A percentile compares a stretch with the other conserved stretches of the same genome.
Conservation (phyloP, 441 rosid species). For the Gossypium schwendimanii region DNA sequence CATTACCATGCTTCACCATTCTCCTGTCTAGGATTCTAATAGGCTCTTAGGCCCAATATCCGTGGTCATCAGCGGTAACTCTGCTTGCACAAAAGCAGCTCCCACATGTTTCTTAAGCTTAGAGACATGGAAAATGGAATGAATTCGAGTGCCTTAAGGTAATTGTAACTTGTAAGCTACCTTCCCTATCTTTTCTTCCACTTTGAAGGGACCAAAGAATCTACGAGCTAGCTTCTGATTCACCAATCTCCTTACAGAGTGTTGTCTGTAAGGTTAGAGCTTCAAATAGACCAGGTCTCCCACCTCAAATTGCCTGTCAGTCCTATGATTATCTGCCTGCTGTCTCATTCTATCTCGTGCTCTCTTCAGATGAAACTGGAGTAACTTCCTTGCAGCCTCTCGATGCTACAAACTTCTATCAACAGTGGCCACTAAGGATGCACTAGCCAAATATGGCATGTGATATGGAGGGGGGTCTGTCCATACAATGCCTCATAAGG, state of each 20-base stretch:
- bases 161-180: background rate
- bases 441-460: too few relatives aligned
- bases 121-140: background rate
- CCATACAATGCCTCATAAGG: background rate
- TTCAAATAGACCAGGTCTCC: background rate
- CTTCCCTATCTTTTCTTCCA: background rate
- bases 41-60: too few relatives aligned
- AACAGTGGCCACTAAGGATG: background rate
- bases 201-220: background rate
- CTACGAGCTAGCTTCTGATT: too few relatives aligned
- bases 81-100: too few relatives aligned
- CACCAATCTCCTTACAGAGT: too few relatives aligned
- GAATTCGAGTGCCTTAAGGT: background rate
- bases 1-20: too few relatives aligned
- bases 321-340: background rate
- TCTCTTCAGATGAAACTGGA: background rate
- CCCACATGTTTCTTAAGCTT: background rate
- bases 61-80: too few relatives aligned
- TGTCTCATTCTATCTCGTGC: background rate
- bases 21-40: too few relatives aligned
- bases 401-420: too few relatives aligned
- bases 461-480: too few relatives aligned
- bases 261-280: too few relatives aligned
- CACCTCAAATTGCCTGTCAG: background rate
- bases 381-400: background rate